phyloP scores from a whole-genome alignment of 108 stramenopile species.

The Cylindrotheca closterium region DNA sequence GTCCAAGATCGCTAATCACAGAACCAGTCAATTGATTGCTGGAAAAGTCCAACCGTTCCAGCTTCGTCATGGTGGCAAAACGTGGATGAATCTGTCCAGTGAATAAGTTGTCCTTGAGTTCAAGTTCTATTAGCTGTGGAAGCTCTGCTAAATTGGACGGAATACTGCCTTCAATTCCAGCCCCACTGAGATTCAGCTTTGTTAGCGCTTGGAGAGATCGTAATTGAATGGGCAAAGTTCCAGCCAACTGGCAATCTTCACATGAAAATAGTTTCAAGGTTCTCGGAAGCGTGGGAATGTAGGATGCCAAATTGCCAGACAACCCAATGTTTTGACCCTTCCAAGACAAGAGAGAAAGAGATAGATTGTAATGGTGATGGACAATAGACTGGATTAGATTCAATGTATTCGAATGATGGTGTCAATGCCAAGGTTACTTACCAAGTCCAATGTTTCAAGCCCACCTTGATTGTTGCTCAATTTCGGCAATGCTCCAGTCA shows the following conservation, averaged over 20 bases:
- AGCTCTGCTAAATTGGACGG: conserved; percentile 33
- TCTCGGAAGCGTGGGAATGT: background rate
- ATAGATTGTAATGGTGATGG: too few relatives aligned
- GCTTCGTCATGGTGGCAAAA: conserved; percentile 23
- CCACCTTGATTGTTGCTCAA: background rate
- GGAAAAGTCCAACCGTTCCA: conserved; percentile 49
- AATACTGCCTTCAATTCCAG: conserved; percentile 31
- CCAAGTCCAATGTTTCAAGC: background rate
- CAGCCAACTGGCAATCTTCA: background rate
- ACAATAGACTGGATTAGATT: too few relatives aligned
- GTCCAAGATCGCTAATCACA: conserved; percentile 37
- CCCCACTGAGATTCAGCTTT: conserved; percentile 25
- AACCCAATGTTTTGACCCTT: background rate
- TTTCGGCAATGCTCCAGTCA: conserved; percentile 11
- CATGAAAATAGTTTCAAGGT: background rate
- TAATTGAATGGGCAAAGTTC: background rate
- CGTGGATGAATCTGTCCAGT: conserved; percentile 46
- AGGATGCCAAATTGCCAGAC: background rate
- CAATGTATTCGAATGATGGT: too few relatives aligned
- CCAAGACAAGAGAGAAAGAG: too few relatives aligned
- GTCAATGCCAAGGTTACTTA: too few relatives aligned
- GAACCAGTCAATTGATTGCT: conserved; percentile 41
- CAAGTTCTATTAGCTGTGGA: conserved; percentile 21
- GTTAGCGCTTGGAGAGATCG: conserved; percentile 15
- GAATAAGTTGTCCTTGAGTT: conserved; percentile 48